A percentile compares a stretch with the other conserved stretches of the same genome.
These are phyloP conservation scores for Oidiodendron maius DNA, from an alignment of 495 filamentous ascomycete genomes.

Conservation along the genomic window DNA sequence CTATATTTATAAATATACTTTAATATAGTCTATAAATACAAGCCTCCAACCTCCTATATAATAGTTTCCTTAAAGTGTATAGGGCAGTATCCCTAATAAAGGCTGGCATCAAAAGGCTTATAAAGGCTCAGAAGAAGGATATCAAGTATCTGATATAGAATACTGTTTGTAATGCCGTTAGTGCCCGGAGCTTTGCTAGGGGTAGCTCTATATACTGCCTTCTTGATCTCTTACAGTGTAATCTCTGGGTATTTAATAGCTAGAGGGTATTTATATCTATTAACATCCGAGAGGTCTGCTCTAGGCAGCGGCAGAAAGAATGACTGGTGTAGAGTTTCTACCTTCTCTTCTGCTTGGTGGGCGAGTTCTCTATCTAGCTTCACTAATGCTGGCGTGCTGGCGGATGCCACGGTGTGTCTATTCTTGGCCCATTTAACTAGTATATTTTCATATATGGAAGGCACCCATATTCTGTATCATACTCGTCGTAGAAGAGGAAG, in stretches of 20 bases:
- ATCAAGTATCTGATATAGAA: conserved; percentile 17
- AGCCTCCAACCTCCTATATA: no score
- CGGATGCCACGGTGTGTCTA: conserved; percentile 1
- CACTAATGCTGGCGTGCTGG: conserved; percentile 7
- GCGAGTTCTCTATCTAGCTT: conserved; percentile 7
- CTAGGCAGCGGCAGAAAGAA: conserved; percentile 23
- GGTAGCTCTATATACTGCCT: conserved; percentile 14
- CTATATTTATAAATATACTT: no score
- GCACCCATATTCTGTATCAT: no score
- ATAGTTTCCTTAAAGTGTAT: conserved; percentile 22
- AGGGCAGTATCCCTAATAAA: conserved; percentile 23
- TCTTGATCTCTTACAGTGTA: conserved; percentile 15
- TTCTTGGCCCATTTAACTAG: conserved; percentile 11
- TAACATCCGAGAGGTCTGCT: conserved; percentile 25
- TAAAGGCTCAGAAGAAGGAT: conserved; percentile 13
- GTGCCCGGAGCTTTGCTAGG: conserved; percentile 25
- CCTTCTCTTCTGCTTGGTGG: conserved; percentile 15
- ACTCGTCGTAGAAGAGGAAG: no score
- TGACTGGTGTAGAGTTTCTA: conserved; percentile 7
- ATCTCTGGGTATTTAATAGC: conserved; percentile 18
- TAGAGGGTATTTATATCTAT: conserved; percentile 9
- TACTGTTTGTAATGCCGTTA: no score
- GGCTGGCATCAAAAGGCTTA: conserved; percentile 23
- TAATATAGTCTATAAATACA: no score
- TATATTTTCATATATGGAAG: no score